Evolutionary conservation across 2,329 filamentous ascomycete genomes (phyloP).

Genomic region (Colletotrichum truncatum): DNA sequence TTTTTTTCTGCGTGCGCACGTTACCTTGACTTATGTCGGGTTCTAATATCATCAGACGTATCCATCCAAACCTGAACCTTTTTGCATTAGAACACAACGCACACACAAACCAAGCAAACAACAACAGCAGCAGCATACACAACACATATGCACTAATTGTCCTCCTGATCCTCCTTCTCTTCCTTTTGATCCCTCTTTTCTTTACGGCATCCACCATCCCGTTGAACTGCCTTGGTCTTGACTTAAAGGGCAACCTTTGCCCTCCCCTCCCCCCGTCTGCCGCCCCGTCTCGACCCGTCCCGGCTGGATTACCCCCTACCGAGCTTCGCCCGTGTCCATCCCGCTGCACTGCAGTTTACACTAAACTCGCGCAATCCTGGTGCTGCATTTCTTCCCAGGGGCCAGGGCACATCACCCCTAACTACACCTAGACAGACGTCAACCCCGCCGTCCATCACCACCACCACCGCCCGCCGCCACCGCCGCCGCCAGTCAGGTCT

Average conservation of each 20-base stretch:
- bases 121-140: too few relatives aligned
- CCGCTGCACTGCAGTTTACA: slow-evolving; percentile 20
- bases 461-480: slow-evolving; percentile 1
- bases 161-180: background rate
- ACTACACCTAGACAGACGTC: slow-evolving; percentile 23
- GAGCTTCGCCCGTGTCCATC: slow-evolving; percentile 25
- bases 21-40: slow-evolving; percentile 6
- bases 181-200: background rate
- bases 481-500: slow-evolving; percentile 18
- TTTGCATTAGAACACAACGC: slow-evolving; percentile 13
- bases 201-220: background rate
- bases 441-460: slow-evolving; percentile 26
- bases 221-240: background rate
- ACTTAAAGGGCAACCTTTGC: background rate
- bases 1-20: background rate
- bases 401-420: slow-evolving; percentile 28
- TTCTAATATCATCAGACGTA: slow-evolving; percentile 16
- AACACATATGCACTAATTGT: background rate
- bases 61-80: slow-evolving; percentile 11
- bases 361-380: slow-evolving; percentile 29
- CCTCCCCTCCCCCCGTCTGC: background rate
- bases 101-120: slow-evolving; percentile 5
- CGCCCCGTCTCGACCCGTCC: slow-evolving; percentile 10
- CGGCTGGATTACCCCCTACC: slow-evolving; percentile 13
- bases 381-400: slow-evolving; percentile 21